phyloP scores from a whole-genome alignment of 495 filamentous ascomycete genomes.

The Filosporella fistucella region DNA sequence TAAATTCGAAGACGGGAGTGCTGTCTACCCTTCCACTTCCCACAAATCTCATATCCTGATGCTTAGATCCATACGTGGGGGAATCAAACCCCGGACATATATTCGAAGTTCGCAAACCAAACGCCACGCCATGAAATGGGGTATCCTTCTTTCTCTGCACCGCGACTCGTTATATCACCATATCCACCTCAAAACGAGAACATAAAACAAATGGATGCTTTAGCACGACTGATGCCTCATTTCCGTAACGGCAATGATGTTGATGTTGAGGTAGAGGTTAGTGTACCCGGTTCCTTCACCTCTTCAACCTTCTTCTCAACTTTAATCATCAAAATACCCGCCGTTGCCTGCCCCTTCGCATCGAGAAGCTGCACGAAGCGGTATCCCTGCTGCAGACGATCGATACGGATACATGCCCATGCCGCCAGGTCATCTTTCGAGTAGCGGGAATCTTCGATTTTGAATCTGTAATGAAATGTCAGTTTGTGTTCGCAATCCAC shows the following conservation, averaged over 20 bases:
- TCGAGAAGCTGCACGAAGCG: constrained; percentile 72
- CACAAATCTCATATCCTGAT: too few species aligned
- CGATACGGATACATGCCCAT: constrained; percentile 84
- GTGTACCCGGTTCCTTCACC: not conserved
- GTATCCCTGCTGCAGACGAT: constrained; percentile 70
- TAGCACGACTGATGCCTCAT: not conserved
- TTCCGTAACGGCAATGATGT: not conserved
- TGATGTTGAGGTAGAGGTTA: not conserved
- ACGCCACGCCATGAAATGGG: too few species aligned
- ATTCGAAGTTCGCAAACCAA: too few species aligned
- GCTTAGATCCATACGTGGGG: too few species aligned
- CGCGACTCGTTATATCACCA: not conserved
- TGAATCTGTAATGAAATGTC: constrained; percentile 57
- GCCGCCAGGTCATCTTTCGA: constrained; percentile 71
- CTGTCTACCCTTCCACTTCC: too few species aligned
- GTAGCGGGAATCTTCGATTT: constrained; percentile 74
- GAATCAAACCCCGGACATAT: too few species aligned
- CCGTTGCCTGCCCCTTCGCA: constrained; percentile 51
- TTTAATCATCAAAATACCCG: constrained; percentile 62
- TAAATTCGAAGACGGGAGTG: too few species aligned
- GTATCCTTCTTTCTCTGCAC: not conserved
- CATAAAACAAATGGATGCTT: not conserved
- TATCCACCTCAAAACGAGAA: not conserved
- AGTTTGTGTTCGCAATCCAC: too few species aligned
- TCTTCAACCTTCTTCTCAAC: constrained; percentile 19